Percentiles rank a stretch among this genome's conserved stretches.
Conservation (phyloP, 441 rosid species). For the Arabidopsis lyrata region DNA sequence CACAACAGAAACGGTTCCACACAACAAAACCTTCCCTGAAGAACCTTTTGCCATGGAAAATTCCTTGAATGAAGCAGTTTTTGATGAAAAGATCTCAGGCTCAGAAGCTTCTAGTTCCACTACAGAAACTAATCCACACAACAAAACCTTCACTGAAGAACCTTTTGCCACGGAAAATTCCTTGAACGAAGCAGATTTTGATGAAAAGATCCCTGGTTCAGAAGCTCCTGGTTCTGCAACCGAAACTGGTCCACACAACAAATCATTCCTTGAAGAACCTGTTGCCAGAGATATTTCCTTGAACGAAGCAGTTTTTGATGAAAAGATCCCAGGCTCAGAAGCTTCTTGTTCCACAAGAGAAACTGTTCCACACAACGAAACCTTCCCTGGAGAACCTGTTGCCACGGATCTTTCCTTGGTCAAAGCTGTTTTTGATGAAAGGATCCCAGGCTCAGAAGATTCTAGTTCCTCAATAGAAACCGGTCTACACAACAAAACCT, state of each 20-base stretch:
- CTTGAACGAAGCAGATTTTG: constrained; percentile 8
- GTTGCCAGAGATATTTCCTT: constrained; percentile 15
- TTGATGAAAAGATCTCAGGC: constrained; percentile 27
- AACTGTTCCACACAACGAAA: constrained; percentile 21
- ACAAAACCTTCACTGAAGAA: constrained; percentile 23
- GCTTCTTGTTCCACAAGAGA: constrained; percentile 15
- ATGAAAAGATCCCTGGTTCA: constrained; percentile 20
- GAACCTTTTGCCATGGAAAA: constrained; percentile 25
- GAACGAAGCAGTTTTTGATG: constrained; percentile 19
- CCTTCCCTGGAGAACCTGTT: constrained; percentile 19
- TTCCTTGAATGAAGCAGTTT: not conserved
- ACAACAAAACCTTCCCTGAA: constrained; percentile 22
- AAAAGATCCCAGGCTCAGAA: not conserved
- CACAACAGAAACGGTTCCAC: constrained; percentile 21
- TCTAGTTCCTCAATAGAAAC: constrained; percentile 21
- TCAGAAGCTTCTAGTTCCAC: constrained; percentile 28
- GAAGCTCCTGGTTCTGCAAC: constrained; percentile 27
- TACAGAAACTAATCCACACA: constrained; percentile 20
- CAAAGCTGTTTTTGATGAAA: constrained; percentile 15
- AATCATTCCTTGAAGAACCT: constrained; percentile 28
- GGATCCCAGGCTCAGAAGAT: constrained; percentile 24
- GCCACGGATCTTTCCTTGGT: constrained; percentile 16
- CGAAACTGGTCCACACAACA: constrained; percentile 25
- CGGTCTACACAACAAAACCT: constrained; percentile 17
- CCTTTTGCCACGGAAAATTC: constrained; percentile 19